Evolutionary conservation across 2,329 filamentous ascomycete genomes (phyloP), one percentile per base, ranked within the genome.

Genomic region (Colletotrichum sp.): DNA sequence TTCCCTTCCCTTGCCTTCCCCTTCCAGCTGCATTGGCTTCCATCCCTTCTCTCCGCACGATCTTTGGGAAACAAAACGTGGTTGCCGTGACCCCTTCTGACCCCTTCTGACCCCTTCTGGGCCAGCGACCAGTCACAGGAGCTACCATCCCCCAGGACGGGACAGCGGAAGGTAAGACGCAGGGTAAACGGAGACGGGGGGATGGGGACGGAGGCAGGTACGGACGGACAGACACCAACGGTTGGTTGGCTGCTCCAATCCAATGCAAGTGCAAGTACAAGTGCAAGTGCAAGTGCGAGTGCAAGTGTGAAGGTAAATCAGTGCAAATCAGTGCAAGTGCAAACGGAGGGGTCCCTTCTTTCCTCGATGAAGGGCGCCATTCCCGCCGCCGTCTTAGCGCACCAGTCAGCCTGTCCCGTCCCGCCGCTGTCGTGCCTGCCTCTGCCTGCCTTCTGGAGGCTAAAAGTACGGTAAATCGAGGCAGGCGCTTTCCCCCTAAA

Each of bases 41-140:
- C 59, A 32, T 59, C 57, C 25, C 27, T 28, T 48, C 64, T 30
- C 57, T 52, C 66, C 60, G 72, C 61, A 71, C 28, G 7, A 65
- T 30, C 34, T 72, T 30, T 60, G 39, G 28, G 44, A 39, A n/a
- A 32, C 48, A 55, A 48, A 22, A 48, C 52, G 68, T 30, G 25
- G 34, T 39, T 74, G 72, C 72, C 68, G 68, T 68, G 61, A 34
- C 22, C 61, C 67, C 67, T 39, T 74, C 60, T 68, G 61, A 34
- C 22, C 61, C 67, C 67, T 39, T 74, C 60, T 68, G 61, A 34
- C 22, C 61, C 67, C 67, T 39, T 74, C 60, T 71, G 71, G 60
- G 68, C 61, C 36, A 11, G 67, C 34, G 25, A 39, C 28, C 36
- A 44, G 8, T 66, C 36, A 32, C 36, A 60, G 28, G 22, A 13